Percentiles rank a stretch among this genome's conserved stretches.
These are phyloP conservation scores for Dactylis glomerata DNA, from an alignment of 176 grass and related monocot genomes.

Conservation along the genomic window DNA sequence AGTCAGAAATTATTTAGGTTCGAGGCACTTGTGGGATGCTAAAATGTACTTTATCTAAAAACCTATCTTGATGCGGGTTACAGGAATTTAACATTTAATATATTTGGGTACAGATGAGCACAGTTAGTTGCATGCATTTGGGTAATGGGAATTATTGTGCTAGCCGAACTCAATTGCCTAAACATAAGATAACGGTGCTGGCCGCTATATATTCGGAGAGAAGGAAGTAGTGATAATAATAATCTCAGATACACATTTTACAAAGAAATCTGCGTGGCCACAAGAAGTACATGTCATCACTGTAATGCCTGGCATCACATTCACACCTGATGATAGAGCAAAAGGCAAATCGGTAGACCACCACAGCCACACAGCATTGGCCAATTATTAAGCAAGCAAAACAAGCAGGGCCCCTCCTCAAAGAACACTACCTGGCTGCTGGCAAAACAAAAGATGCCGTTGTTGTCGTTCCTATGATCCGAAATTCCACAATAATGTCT, in stretches of 20 bases:
- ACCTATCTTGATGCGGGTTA: background rate
- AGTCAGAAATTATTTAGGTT: background rate
- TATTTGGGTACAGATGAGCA: background rate
- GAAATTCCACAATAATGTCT: background rate
- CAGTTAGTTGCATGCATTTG: background rate
- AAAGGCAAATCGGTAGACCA: background rate
- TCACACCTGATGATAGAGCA: background rate
- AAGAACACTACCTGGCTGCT: background rate
- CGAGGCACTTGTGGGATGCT: background rate
- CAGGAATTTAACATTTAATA: background rate
- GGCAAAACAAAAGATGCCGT: constrained; percentile 17
- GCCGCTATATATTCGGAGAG: background rate
- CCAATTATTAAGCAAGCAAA: background rate
- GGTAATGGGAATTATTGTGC: background rate
- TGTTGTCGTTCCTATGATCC: constrained; percentile 2
- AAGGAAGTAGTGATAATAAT: background rate
- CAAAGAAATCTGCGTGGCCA: background rate
- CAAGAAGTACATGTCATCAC: background rate
- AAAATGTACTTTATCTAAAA: no score
- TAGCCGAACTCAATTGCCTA: background rate
- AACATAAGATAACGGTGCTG: no score
- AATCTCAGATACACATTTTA: background rate
- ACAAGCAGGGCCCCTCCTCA: background rate
- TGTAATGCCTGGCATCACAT: background rate
- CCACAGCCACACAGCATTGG: background rate